These are phyloP conservation scores for Leccinum cinnamomeum DNA, from an alignment of 1,284 basidiomycete genomes.

Conservation along the genomic window DNA sequence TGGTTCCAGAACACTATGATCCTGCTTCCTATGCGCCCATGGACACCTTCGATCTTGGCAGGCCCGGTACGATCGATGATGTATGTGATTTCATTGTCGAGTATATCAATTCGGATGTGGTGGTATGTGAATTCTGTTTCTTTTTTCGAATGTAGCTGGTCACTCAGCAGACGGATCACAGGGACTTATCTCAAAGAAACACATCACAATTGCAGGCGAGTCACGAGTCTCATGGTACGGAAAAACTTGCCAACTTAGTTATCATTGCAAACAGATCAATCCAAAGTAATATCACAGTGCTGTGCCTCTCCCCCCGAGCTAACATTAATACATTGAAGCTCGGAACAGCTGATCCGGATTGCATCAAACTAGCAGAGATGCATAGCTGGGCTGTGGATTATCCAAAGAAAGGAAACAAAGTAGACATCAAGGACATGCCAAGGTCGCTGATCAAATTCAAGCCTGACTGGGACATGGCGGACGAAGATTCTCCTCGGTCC, in stretches of 20 bases:
- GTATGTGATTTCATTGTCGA: slow-evolving; percentile 82
- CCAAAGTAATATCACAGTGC: slow-evolving; percentile 43
- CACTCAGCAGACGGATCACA: slow-evolving; percentile 28
- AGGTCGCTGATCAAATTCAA: slow-evolving; percentile 58
- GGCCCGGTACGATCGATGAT: slow-evolving; percentile 66
- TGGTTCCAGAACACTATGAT: slow-evolving; percentile 48
- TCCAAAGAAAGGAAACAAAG: slow-evolving; percentile 67
- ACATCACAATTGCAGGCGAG: slow-evolving; percentile 69
- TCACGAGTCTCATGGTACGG: neutral
- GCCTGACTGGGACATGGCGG: slow-evolving; percentile 75
- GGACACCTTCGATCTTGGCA: slow-evolving; percentile 44
- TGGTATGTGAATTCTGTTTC: slow-evolving; percentile 41
- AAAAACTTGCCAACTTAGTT: neutral
- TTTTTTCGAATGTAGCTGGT: neutral
- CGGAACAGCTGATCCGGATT: slow-evolving; percentile 65
- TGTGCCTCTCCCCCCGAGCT: neutral
- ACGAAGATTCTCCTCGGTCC: slow-evolving; percentile 54
- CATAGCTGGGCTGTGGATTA: slow-evolving; percentile 75
- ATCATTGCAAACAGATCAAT: slow-evolving; percentile 53
- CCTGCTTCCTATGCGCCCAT: slow-evolving; percentile 56
- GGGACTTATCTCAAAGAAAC: slow-evolving; percentile 68
- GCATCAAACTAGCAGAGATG: slow-evolving; percentile 61
- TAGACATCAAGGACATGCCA: slow-evolving; percentile 53
- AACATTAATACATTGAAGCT: slow-evolving; percentile 38
- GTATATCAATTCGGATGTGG: slow-evolving; percentile 77